Evolutionary conservation across 108 stramenopile genomes (phyloP).

Genomic region (Pseudonitzschia delicatissima): DNA sequence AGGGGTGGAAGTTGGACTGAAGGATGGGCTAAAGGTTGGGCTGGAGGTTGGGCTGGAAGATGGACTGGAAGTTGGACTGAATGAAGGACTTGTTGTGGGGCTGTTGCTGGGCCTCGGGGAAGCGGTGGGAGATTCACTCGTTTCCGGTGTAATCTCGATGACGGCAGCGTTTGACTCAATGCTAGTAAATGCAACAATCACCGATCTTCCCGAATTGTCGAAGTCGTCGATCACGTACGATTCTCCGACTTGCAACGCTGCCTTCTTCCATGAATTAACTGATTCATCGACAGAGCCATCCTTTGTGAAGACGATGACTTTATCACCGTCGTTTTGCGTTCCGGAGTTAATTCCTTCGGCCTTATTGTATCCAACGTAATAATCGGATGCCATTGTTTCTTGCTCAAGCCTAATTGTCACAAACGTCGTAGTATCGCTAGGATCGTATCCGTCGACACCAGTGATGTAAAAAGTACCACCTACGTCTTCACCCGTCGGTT

Average conservation of each 20-base stretch:
- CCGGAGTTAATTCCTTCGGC: background rate
- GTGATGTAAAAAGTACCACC: background rate
- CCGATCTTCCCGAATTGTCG: background rate
- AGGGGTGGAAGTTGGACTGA: background rate
- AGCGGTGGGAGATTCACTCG: background rate
- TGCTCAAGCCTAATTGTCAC: background rate
- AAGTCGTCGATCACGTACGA: slow-evolving; percentile 1
- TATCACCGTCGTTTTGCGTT: background rate
- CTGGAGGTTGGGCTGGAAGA: background rate
- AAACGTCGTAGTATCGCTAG: background rate
- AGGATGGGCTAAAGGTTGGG: background rate
- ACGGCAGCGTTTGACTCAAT: background rate
- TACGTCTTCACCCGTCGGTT: background rate
- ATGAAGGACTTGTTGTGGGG: background rate
- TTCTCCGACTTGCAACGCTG: background rate
- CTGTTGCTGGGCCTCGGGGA: background rate
- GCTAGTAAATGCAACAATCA: background rate
- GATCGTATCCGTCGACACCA: slow-evolving; percentile 6
- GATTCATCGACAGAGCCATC: background rate
- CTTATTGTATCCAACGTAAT: slow-evolving; percentile 10
- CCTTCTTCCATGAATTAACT: slow-evolving; percentile 3
- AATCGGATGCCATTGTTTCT: background rate
- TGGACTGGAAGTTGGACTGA: background rate
- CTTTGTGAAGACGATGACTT: slow-evolving; percentile 4
- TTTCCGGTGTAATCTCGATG: slow-evolving; percentile 1